These are phyloP conservation scores for Lagenaria siceraria DNA, from an alignment of 306 rosid species.

Conservation along the genomic window DNA sequence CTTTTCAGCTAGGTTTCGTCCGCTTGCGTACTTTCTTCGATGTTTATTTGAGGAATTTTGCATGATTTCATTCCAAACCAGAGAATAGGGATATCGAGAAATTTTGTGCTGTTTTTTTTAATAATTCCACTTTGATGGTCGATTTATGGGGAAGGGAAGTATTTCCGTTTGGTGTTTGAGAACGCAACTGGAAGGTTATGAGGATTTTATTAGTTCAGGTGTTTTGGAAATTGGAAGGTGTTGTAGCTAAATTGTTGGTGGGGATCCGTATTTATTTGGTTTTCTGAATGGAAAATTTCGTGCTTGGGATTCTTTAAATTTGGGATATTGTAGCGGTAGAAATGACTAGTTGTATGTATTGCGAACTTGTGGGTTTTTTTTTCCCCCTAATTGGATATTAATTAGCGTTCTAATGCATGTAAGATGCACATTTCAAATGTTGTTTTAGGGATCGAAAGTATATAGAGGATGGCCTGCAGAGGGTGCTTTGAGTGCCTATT, in stretches of 20 bases:
- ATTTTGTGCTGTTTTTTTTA: not conserved
- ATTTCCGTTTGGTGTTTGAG: not conserved
- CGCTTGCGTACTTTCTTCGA: not conserved
- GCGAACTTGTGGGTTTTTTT: not conserved
- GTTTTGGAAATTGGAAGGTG: not conserved
- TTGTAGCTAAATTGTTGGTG: not conserved
- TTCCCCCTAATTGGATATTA: not conserved
- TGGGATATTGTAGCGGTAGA: not conserved
- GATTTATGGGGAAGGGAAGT: not conserved
- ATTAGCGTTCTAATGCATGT: not conserved
- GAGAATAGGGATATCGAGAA: not conserved
- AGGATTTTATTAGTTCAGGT: not conserved
- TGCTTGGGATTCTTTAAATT: not conserved
- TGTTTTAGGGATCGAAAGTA: slow-evolving; percentile 21
- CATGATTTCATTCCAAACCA: not conserved
- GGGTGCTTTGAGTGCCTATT: slow-evolving; percentile 82
- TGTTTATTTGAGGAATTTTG: not conserved
- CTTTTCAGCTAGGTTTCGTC: not conserved
- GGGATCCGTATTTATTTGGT: not conserved
- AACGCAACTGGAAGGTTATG: not conserved
- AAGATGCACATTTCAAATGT: slow-evolving; percentile 11
- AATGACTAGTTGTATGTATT: not conserved
- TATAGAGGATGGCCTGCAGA: slow-evolving; percentile 69
- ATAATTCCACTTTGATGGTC: not conserved
- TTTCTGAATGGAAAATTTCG: not conserved